Percentiles rank a stretch among this genome's conserved stretches.
phyloP scores from a whole-genome alignment of 108 stramenopile species.

The Aurantiochytrium sp. region DNA sequence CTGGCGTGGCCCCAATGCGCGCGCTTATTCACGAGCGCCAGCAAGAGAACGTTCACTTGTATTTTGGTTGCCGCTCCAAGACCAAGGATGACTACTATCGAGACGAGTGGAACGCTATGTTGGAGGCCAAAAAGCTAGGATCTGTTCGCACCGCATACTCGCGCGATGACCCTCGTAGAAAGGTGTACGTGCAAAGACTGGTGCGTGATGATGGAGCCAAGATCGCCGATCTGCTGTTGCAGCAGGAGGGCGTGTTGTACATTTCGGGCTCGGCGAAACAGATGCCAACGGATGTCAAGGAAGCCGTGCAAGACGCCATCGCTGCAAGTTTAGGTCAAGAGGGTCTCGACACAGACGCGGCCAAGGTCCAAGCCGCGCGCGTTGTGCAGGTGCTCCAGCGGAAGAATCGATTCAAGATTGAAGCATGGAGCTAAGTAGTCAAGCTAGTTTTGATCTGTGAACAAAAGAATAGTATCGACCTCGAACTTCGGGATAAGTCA shows the following conservation, averaged over 20 bases:
- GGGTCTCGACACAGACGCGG: background rate
- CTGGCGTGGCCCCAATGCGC: constrained; percentile 94
- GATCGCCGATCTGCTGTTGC: background rate
- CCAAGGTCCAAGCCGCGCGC: background rate
- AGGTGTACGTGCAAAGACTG: constrained; percentile 18
- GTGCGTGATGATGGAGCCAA: background rate
- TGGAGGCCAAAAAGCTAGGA: background rate
- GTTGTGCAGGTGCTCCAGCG: background rate
- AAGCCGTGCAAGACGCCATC: background rate
- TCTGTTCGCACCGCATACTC: constrained; percentile 15
- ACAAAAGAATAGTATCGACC: too few relatives aligned
- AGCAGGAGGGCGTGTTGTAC: background rate
- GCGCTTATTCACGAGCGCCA: constrained; percentile 79
- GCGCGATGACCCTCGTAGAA: background rate
- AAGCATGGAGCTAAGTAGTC: background rate
- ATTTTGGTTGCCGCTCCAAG: constrained; percentile 26
- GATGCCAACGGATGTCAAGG: constrained; percentile 21
- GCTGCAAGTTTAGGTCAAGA: background rate
- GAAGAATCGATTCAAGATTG: background rate
- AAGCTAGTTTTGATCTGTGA: too few relatives aligned
- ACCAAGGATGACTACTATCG: background rate
- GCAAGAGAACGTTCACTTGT: constrained; percentile 12
- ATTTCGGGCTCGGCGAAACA: constrained; percentile 24
- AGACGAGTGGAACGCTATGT: background rate
- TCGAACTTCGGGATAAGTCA: too few relatives aligned